Evolutionary conservation across 1,284 basidiomycete species (phyloP).

Genomic region (Stereum hirsutum): DNA sequence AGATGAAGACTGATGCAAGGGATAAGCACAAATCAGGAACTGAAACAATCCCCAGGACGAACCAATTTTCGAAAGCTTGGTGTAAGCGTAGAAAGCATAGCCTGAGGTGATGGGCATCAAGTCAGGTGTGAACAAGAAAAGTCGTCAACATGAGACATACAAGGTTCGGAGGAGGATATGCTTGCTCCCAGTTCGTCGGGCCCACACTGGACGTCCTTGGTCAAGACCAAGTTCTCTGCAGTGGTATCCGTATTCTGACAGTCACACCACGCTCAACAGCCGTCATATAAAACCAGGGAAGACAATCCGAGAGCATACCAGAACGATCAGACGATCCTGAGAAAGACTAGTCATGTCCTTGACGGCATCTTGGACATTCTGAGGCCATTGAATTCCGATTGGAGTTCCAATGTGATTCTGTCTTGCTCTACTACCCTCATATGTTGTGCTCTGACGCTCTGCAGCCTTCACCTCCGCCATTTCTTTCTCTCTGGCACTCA

Average conservation of each 20-base stretch:
- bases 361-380: conserved; percentile 57
- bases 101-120: conserved; percentile 28
- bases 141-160: conserved; percentile 19
- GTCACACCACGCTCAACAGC: no score
- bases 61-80: conserved; percentile 46
- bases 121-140: conserved; percentile 2
- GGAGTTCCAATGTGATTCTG: conserved; percentile 47
- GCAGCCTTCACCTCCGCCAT: conserved; percentile 67
- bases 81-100: conserved; percentile 72
- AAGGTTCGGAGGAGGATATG: conserved; percentile 46
- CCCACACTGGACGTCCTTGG: conserved; percentile 26
- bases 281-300: neutral
- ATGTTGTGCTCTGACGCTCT: conserved; percentile 43
- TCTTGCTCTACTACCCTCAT: conserved; percentile 48
- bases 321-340: conserved; percentile 44
- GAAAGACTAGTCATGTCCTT: conserved; percentile 40
- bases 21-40: conserved; percentile 8
- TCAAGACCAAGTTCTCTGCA: conserved; percentile 46
- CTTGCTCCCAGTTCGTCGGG: conserved; percentile 34
- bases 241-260: conserved; percentile 52
- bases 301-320: conserved; percentile 40
- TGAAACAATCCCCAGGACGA: neutral
- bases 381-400: conserved; percentile 54
- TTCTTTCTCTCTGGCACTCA: conserved; percentile 76
- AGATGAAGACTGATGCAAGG: conserved; percentile 79